Evolutionary conservation across 164 flowering plant genomes (phyloP).

Genomic region (Stephania japonica): DNA sequence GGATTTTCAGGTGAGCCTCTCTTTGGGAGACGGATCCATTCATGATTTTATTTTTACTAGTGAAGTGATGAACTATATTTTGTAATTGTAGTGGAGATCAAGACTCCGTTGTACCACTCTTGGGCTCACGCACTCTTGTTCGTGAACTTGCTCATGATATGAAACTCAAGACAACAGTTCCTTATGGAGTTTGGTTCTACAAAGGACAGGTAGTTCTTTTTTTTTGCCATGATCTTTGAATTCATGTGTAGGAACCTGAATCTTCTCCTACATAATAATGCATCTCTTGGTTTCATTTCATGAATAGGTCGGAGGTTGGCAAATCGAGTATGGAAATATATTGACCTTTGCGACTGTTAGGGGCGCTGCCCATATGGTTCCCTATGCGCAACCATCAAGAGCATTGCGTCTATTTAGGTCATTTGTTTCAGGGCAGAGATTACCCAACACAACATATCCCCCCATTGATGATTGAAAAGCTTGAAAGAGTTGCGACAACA

Average conservation of each 20-base stretch:
- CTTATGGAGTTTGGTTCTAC: slow-evolving; percentile 93
- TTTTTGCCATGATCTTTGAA: background rate
- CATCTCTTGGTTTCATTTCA: background rate
- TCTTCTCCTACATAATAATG: background rate
- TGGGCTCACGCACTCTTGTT: slow-evolving; percentile 81
- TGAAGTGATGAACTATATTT: background rate
- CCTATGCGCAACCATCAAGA: slow-evolving; percentile 86
- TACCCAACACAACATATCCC: slow-evolving; percentile 59
- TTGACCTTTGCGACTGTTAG: slow-evolving; percentile 92
- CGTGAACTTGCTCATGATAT: slow-evolving; percentile 82
- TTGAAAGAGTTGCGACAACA: background rate
- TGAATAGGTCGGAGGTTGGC: slow-evolving; percentile 89
- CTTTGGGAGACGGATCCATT: background rate
- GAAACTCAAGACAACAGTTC: slow-evolving; percentile 61
- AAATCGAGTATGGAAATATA: slow-evolving; percentile 73
- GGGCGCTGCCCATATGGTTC: slow-evolving; percentile 98
- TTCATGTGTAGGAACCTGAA: background rate
- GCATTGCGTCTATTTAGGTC: slow-evolving; percentile 75
- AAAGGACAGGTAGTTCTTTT: slow-evolving; percentile 61
- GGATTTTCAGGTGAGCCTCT: slow-evolving; percentile 74
- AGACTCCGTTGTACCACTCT: slow-evolving; percentile 84
- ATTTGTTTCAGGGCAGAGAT: slow-evolving; percentile 60
- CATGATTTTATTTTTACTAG: background rate
- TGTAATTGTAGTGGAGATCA: slow-evolving; percentile 78
- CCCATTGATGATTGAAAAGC: slow-evolving; percentile 32